Evolutionary conservation across 2,329 filamentous ascomycete genomes (phyloP).

Genomic region (Arthrinium puccinioides): DNA sequence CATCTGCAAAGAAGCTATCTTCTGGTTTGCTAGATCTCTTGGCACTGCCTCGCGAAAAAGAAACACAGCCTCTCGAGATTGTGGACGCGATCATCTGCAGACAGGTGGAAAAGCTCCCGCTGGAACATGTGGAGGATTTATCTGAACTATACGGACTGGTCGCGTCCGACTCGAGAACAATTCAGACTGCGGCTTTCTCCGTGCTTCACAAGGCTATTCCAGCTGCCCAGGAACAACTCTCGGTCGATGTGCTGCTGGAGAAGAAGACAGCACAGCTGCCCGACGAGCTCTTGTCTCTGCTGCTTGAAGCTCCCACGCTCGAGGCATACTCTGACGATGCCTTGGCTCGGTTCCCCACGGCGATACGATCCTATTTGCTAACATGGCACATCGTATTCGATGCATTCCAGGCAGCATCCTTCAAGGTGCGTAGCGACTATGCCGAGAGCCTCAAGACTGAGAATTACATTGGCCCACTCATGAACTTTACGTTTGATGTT

Average conservation of each 20-base stretch:
- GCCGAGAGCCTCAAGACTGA: slow-evolving; percentile 70
- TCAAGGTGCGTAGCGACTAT: slow-evolving; percentile 78
- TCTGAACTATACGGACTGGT: slow-evolving; percentile 69
- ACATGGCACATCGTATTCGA: slow-evolving; percentile 90
- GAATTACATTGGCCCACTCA: slow-evolving; percentile 58
- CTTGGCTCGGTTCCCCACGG: slow-evolving; percentile 60
- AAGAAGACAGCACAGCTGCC: slow-evolving; percentile 68
- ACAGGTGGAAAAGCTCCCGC: slow-evolving; percentile 56
- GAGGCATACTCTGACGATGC: slow-evolving; percentile 59
- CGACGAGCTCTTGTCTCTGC: slow-evolving; percentile 74
- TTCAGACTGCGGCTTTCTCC: slow-evolving; percentile 76
- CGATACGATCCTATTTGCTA: slow-evolving; percentile 72
- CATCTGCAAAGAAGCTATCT: slow-evolving; percentile 48
- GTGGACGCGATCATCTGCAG: slow-evolving; percentile 69
- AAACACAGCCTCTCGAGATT: slow-evolving; percentile 62
- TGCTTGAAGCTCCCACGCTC: slow-evolving; percentile 70
- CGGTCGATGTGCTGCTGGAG: slow-evolving; percentile 67
- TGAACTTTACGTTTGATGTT: slow-evolving; percentile 78
- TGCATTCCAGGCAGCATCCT: slow-evolving; percentile 69
- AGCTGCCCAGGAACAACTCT: slow-evolving; percentile 69
- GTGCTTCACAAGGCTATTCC: slow-evolving; percentile 78
- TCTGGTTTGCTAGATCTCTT: slow-evolving; percentile 57
- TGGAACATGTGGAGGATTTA: slow-evolving; percentile 54
- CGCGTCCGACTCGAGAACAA: slow-evolving; percentile 63
- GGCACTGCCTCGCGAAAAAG: slow-evolving; percentile 36